Percentiles rank a stretch among this genome's conserved stretches.
phyloP scores from a whole-genome alignment of 768 basidiomycete species.

The Tephrocybe sp. region DNA sequence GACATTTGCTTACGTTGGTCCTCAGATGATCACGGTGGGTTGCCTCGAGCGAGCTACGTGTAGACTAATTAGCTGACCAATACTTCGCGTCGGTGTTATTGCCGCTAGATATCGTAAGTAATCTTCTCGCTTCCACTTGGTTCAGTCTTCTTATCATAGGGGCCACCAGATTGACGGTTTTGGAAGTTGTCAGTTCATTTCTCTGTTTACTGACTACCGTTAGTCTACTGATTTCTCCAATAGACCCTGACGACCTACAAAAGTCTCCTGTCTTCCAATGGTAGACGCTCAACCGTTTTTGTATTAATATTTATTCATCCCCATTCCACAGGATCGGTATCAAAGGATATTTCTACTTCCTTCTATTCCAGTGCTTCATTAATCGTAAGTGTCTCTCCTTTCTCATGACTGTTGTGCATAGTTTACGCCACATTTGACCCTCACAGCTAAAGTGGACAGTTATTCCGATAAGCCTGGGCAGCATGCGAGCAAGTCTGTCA shows the following conservation, averaged over 20 bases:
- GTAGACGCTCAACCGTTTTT: no score
- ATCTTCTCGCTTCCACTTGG: conserved; percentile 13
- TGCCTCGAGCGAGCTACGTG: not conserved
- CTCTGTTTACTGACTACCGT: not conserved
- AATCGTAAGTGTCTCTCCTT: conserved; percentile 48
- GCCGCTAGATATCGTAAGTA: conserved; percentile 23
- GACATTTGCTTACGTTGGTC: not conserved
- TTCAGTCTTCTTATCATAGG: not conserved
- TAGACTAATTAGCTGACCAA: conserved; percentile 5
- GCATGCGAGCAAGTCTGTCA: conserved; percentile 68
- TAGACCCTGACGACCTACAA: conserved; percentile 84
- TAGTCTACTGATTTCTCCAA: not conserved
- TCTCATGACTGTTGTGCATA: not conserved
- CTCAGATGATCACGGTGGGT: conserved; percentile 81
- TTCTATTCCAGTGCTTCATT: conserved; percentile 93
- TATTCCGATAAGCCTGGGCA: conserved; percentile 55
- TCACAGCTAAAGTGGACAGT: conserved; percentile 72
- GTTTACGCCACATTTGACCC: not conserved
- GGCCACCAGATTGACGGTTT: conserved; percentile 69
- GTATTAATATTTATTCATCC: no score
- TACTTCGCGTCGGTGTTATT: no score
- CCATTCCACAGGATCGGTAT: conserved; percentile 81
- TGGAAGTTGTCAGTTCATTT: conserved; percentile 66
- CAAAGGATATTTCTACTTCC: conserved; percentile 88
- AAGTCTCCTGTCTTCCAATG: conserved; percentile 66